These are phyloP conservation scores for Candida silvicultrix DNA, from an alignment of 805 yeast species.

Conservation along the genomic window DNA sequence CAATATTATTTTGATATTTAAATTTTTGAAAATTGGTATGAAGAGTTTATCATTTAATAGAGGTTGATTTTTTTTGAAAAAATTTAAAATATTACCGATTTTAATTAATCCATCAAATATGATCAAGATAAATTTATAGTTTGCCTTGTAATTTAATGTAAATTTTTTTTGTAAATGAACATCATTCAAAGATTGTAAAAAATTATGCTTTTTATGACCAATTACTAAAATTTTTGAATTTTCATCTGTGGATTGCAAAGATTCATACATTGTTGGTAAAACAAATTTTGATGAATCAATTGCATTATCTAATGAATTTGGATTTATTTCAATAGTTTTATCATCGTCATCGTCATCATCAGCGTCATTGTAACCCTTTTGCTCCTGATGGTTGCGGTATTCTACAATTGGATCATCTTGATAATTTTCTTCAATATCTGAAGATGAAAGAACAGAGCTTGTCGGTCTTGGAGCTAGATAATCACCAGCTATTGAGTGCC, in stretches of 20 bases:
- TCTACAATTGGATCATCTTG: neutral
- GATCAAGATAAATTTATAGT: constrained; percentile 15
- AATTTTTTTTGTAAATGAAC: constrained; percentile 9
- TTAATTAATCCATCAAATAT: constrained; percentile 23
- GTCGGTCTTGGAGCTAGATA: constrained; percentile 18
- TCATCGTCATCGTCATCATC: constrained; percentile 10
- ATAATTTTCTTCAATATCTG: constrained; percentile 23
- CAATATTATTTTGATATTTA: constrained; percentile 14
- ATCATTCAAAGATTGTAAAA: constrained; percentile 14
- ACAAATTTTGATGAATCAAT: constrained; percentile 8
- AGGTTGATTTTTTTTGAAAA: constrained; percentile 12
- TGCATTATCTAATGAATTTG: constrained; percentile 4
- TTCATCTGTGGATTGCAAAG: neutral
- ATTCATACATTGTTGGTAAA: constrained; percentile 8
- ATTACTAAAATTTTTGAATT: constrained; percentile 17
- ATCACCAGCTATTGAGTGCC: constrained; percentile 16
- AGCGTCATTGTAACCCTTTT: neutral
- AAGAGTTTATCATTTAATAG: constrained; percentile 8
- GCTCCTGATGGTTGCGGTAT: too few relatives aligned
- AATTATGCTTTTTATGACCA: constrained; percentile 17
- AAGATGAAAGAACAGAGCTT: constrained; percentile 22
- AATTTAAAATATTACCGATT: constrained; percentile 23
- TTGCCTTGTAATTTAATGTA: constrained; percentile 13
- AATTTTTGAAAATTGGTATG: constrained; percentile 20
- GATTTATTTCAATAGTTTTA: constrained; percentile 20